phyloP scores from a whole-genome alignment of 495 filamentous ascomycete genomes.

The Neurospora sp. region DNA sequence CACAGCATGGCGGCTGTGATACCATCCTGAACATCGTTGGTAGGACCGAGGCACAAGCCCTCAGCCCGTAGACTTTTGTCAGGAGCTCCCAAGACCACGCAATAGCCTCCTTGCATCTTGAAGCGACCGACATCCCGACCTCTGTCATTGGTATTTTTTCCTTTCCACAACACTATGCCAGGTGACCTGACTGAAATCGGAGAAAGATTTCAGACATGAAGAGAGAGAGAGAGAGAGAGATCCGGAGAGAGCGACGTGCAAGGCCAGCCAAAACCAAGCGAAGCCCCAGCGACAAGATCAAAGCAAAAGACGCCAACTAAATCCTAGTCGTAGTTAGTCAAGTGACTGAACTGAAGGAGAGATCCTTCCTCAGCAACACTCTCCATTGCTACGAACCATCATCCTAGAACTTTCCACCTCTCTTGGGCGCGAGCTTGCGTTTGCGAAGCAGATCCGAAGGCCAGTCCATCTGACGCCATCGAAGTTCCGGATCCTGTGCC shows the following conservation, averaged over 20 bases:
- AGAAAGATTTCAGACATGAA: not conserved
- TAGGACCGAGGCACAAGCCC: too few relatives aligned
- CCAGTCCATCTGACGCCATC: not conserved
- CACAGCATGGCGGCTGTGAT: too few relatives aligned
- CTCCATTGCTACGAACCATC: not conserved
- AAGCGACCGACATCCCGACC: slow-evolving; percentile 35
- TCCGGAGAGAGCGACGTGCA: not conserved
- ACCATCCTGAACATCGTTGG: too few relatives aligned
- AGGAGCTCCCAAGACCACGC: slow-evolving; percentile 86
- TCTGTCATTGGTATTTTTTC: not conserved
- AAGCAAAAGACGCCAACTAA: not conserved
- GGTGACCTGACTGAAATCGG: not conserved
- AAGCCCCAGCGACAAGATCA: not conserved
- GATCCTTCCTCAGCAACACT: not conserved
- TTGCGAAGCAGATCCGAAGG: not conserved
- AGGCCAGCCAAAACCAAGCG: not conserved
- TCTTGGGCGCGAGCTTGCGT: not conserved
- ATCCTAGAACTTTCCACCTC: not conserved
- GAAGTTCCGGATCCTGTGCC: not conserved
- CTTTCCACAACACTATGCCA: too few relatives aligned
- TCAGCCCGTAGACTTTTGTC: slow-evolving; percentile 78
- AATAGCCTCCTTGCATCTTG: slow-evolving; percentile 79
- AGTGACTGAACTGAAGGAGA: not conserved
- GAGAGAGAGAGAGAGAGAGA: not conserved
- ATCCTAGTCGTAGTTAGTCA: not conserved